Conservation (phyloP, 371 early-diverging fungal species). For the Funneliformis caledonium region DNA sequence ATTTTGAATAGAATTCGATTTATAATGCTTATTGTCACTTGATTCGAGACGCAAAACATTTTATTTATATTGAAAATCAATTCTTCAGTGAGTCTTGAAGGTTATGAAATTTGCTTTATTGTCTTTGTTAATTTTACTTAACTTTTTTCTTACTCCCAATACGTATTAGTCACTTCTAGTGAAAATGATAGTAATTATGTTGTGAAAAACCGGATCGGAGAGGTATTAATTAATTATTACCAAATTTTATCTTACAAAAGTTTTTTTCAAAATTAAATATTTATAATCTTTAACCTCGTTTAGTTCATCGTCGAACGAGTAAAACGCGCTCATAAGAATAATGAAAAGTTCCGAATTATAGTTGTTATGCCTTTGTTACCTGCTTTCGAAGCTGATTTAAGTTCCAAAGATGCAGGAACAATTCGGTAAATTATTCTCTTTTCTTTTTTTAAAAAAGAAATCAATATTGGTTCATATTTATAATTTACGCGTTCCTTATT, state of each 20-base stretch:
- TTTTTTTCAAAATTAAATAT: neutral
- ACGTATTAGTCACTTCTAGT: conserved; percentile 51
- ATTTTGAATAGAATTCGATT: conserved; percentile 72
- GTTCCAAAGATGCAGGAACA: conserved; percentile 77
- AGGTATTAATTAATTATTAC: neutral
- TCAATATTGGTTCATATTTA: neutral
- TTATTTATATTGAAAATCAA: conserved; percentile 95
- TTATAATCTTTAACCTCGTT: conserved; percentile 47
- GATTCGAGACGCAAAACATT: conserved; percentile 80
- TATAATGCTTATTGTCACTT: conserved; percentile 80
- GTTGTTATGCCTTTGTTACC: conserved; percentile 94
- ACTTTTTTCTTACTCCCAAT: neutral
- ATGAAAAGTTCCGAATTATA: conserved; percentile 79
- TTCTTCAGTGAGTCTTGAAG: conserved; percentile 78
- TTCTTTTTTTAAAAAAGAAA: neutral
- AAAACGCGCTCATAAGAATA: conserved; percentile 70
- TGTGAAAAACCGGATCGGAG: conserved; percentile 42
- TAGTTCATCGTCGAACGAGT: conserved; percentile 82
- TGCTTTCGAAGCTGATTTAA: conserved; percentile 87
- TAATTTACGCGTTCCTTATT: neutral
- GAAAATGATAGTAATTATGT: neutral
- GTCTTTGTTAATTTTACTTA: neutral
- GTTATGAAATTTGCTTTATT: neutral
- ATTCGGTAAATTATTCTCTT: conserved; percentile 43
- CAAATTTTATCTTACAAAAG: neutral